Evolutionary conservation across 305 asterid genomes (phyloP).

Genomic region (Fraxinus floribunda): DNA sequence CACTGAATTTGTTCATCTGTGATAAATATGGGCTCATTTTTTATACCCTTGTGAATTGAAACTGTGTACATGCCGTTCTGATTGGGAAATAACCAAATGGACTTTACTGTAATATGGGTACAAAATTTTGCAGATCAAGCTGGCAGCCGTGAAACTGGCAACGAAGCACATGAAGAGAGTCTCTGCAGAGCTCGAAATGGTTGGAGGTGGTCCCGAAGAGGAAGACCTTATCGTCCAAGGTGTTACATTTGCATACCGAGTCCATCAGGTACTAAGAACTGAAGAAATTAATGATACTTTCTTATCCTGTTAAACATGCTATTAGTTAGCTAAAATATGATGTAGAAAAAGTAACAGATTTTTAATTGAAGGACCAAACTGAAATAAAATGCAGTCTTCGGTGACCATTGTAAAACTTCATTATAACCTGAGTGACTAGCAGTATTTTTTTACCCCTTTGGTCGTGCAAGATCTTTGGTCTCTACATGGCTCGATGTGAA

Average conservation of each 20-base stretch:
- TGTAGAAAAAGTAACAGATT: background rate
- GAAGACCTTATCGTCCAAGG: conserved; percentile 58
- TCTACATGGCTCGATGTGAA: background rate
- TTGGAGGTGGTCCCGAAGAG: conserved; percentile 71
- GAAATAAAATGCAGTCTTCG: background rate
- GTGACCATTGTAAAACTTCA: background rate
- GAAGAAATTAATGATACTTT: background rate
- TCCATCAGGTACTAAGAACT: conserved; percentile 50
- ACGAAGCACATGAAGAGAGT: conserved; percentile 96
- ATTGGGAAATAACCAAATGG: conserved; percentile 20
- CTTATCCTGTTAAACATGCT: background rate
- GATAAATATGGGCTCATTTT: background rate
- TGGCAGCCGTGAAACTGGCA: conserved; percentile 90
- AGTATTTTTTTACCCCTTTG: background rate
- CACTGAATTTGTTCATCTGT: background rate
- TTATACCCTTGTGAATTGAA: background rate
- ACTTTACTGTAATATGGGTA: conserved; percentile 6
- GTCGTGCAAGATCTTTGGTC: background rate
- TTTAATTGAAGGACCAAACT: background rate
- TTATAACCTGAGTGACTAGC: background rate
- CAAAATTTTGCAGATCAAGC: conserved; percentile 64
- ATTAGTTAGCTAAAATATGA: background rate
- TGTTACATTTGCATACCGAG: conserved; percentile 77
- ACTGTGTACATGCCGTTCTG: conserved; percentile 7
- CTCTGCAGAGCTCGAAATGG: conserved; percentile 81